These are phyloP conservation scores for Achaetomiella virescens DNA, from an alignment of 495 filamentous ascomycete genomes.

Conservation along the genomic window DNA sequence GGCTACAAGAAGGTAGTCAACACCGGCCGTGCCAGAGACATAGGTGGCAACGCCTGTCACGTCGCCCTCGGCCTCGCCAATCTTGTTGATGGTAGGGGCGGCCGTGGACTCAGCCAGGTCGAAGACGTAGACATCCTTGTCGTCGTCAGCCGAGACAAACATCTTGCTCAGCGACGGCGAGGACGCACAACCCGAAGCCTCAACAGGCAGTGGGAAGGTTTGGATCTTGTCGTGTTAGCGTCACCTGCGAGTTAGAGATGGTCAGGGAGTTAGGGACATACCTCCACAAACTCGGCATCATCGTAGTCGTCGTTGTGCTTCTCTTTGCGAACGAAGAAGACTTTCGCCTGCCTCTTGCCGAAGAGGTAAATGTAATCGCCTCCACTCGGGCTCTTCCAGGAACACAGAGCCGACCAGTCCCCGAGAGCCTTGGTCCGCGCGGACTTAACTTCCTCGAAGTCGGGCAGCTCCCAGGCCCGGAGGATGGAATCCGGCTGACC, in stretches of 20 bases:
- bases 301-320: background rate
- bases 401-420: conserved; percentile 9
- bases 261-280: background rate
- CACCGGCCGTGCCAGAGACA: background rate
- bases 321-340: conserved; percentile 3
- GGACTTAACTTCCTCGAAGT: conserved; percentile 4
- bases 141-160: conserved; percentile 8
- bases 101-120: conserved; percentile 5
- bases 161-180: conserved; percentile 1
- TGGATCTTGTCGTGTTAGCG: conserved; percentile 1
- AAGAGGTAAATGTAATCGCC: conserved; percentile 6
- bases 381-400: conserved; percentile 6
- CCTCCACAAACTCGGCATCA: conserved; percentile 1
- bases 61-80: conserved; percentile 6
- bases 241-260: background rate
- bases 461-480: conserved; percentile 1
- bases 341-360: conserved; percentile 4
- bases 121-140: conserved; percentile 10
- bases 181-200: conserved; percentile 5
- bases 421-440: conserved; percentile 1
- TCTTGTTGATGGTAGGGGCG: background rate
- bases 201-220: background rate
- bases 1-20: conserved; percentile 5
- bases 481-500: conserved; percentile 5
- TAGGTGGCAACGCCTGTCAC: conserved; percentile 9